Base-by-base conservation (phyloP, 2,329 filamentous ascomycete genomes). In the Fusarium stilboides region DNA sequence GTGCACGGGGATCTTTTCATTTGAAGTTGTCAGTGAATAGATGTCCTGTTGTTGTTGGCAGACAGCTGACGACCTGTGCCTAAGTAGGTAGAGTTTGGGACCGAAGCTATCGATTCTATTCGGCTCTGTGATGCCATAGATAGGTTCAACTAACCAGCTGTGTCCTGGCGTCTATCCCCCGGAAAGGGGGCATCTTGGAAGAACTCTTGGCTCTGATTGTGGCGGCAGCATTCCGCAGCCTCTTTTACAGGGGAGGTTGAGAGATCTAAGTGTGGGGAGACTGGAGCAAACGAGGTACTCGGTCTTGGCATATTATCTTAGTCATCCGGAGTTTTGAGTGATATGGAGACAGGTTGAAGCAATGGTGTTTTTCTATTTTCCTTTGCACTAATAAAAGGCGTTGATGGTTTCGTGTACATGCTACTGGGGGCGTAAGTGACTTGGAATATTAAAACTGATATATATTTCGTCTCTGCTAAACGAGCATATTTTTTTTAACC, bases 191-290 rank as follows among this genome's bases (percentile, higher is more conserved):
- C 28, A 31, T 62, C 60, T 70, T 71, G 61, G 39, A 59, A 72
- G 52, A 47, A 47, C 26, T 62, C 61, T 73, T 74, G 61, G 71
- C 68, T 68, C 62, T 64, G 47, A 52, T 46, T 63, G 73, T 74
- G 73, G 71, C 68, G 73, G 73, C 58, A 75, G 70, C 65, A 69
- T 75, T 75, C 73, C 73, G 73, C 73, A 74, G 71, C 73, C 68
- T 70, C 59, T 67, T 49, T 50, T 53, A 68, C 67, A 74, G 63
- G 71, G 71, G 59, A 39, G 42, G 43, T 54, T 44, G 28, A 33
- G 53, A 62, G 72, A 73, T 71, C 65, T 69, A 57, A 19, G 46
- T 43, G 45, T 50, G 53, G 63, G 55, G 67, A 56, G 47, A 49
- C 26, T 28, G 8, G 28, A 31, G 10, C 10, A 31, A 13, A 12